Conservation (phyloP, 768 basidiomycete genomes). For the Tephrocybe sp. region DNA sequence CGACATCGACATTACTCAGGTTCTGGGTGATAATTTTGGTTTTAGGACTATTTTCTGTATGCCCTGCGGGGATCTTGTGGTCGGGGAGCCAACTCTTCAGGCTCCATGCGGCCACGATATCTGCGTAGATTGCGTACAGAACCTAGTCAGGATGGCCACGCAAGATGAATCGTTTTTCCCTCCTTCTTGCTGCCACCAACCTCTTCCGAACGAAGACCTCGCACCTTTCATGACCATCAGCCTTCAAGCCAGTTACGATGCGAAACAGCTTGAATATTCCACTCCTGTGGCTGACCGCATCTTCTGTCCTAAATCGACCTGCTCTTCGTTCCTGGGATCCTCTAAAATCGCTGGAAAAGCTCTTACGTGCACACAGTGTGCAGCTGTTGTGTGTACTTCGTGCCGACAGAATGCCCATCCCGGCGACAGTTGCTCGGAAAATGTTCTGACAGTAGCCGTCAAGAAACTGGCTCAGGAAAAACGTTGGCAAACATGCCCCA, state of each 20-base stretch:
- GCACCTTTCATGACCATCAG: slow-evolving; percentile 26
- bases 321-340: slow-evolving; percentile 54
- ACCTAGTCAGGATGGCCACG: slow-evolving; percentile 40
- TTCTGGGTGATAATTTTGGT: slow-evolving; percentile 14
- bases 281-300: slow-evolving; percentile 41
- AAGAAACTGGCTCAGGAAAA: slow-evolving; percentile 41
- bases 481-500: slow-evolving; percentile 65
- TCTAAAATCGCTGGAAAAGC: slow-evolving; percentile 17
- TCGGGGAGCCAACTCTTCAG: slow-evolving; percentile 27
- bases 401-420: slow-evolving; percentile 52
- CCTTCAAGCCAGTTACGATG: slow-evolving; percentile 32
- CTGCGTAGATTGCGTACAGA: slow-evolving; percentile 41
- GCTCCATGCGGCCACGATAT: slow-evolving; percentile 49
- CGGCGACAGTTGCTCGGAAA: slow-evolving; percentile 39
- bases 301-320: slow-evolving; percentile 50
- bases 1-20: slow-evolving; percentile 5
- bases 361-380: slow-evolving; percentile 38
- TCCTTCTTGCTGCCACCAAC: slow-evolving; percentile 46
- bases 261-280: slow-evolving; percentile 47
- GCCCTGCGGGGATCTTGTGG: slow-evolving; percentile 18
- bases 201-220: slow-evolving; percentile 28
- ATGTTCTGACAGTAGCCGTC: slow-evolving; percentile 38
- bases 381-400: slow-evolving; percentile 37
- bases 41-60: slow-evolving; percentile 17
- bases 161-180: slow-evolving; percentile 55